Evolutionary conservation across 352 stramenopile species (phyloP).

Genomic region (Phytophthora aleatoria): DNA sequence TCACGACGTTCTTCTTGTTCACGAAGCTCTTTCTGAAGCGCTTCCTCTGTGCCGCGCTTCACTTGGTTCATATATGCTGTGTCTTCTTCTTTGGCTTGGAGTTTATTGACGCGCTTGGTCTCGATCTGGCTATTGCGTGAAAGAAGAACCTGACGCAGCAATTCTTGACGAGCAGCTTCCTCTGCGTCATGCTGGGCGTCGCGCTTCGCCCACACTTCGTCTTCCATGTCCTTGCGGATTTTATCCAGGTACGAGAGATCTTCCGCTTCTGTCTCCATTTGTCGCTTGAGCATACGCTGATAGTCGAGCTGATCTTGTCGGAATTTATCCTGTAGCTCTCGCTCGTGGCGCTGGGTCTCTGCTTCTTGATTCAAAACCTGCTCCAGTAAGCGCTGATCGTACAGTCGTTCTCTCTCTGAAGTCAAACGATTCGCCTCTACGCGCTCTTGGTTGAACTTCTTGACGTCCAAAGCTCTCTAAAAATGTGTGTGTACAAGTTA

Average conservation of each 20-base stretch:
- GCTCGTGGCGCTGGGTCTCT: constrained; percentile 58
- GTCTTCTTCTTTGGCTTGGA: constrained; percentile 52
- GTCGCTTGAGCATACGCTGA: constrained; percentile 69
- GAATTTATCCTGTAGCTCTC: constrained; percentile 67
- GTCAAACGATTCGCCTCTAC: constrained; percentile 48
- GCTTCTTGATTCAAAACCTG: constrained; percentile 65
- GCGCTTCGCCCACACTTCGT: constrained; percentile 75
- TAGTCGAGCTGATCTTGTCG: constrained; percentile 78
- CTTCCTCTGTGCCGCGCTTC: constrained; percentile 73
- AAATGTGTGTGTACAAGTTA: background rate
- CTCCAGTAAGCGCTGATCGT: constrained; percentile 65
- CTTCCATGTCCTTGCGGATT: constrained; percentile 84
- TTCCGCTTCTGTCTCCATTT: constrained; percentile 79
- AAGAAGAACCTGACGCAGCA: constrained; percentile 70
- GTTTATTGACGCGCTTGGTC: constrained; percentile 45
- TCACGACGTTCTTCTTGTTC: constrained; percentile 68
- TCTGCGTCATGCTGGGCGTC: constrained; percentile 76
- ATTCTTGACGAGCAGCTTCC: constrained; percentile 70
- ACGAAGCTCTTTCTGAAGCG: constrained; percentile 76
- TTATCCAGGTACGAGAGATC: constrained; percentile 69
- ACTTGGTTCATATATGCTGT: constrained; percentile 66
- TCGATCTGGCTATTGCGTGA: constrained; percentile 63
- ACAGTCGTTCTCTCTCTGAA: constrained; percentile 65
- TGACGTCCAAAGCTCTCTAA: constrained; percentile 70
- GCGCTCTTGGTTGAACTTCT: constrained; percentile 74